Evolutionary conservation across 345 rosid species (phyloP).

Genomic region (Eucalyptus brandiana): DNA sequence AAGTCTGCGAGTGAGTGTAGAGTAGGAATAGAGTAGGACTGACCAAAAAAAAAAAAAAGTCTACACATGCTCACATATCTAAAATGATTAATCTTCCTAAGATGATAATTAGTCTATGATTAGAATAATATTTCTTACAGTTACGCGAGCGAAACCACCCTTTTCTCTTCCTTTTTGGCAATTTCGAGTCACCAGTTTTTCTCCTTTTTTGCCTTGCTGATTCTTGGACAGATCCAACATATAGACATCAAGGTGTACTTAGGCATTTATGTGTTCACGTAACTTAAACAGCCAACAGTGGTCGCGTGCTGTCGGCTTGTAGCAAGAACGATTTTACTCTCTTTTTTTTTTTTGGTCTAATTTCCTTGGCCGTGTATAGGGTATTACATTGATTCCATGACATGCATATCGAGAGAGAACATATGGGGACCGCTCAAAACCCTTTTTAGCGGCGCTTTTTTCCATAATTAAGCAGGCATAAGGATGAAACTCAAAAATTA

Average conservation of each 20-base stretch:
- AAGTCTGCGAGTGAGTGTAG: too few relatives aligned
- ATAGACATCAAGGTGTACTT: not conserved
- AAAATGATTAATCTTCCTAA: not conserved
- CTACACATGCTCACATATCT: not conserved
- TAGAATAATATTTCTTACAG: not conserved
- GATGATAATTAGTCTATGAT: not conserved
- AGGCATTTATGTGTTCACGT: not conserved
- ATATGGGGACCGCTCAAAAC: not conserved
- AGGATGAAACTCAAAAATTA: not conserved
- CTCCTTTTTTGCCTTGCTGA: not conserved
- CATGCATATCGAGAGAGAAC: not conserved
- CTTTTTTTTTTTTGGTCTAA: not conserved
- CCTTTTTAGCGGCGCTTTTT: not conserved
- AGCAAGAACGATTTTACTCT: not conserved
- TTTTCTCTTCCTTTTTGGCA: not conserved
- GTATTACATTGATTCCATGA: not conserved
- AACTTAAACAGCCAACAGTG: not conserved
- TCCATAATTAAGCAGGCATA: not conserved
- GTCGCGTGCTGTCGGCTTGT: not conserved
- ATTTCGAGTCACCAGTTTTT: not conserved
- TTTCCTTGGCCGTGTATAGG: not conserved
- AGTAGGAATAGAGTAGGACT: too few relatives aligned
- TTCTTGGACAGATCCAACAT: not conserved
- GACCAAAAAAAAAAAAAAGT: too few relatives aligned
- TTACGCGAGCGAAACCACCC: not conserved